Percentiles rank a stretch among this genome's conserved stretches.
Evolutionary conservation across 2,329 filamentous ascomycete species (phyloP).

Genomic region (Colletotrichum eremochloae): DNA sequence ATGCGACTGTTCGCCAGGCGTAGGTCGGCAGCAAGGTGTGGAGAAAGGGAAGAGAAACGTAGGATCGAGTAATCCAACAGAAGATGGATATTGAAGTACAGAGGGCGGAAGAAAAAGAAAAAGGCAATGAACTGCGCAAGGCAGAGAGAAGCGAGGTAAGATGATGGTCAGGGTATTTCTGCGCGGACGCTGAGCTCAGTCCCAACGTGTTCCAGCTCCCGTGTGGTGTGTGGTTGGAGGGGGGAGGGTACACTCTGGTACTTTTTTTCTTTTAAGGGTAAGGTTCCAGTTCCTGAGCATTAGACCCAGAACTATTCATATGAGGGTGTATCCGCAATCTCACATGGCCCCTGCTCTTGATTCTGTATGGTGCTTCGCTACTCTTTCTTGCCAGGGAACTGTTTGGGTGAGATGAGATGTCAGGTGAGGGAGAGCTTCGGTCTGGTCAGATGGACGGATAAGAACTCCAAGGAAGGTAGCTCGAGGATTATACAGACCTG

Average conservation of each 20-base stretch:
- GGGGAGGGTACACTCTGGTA: background rate
- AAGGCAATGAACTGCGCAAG: constrained; percentile 16
- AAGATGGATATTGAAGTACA: constrained; percentile 19
- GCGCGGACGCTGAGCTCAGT: constrained; percentile 24
- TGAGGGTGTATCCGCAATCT: constrained; percentile 37
- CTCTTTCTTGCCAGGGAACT: background rate
- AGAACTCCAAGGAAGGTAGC: constrained; percentile 10
- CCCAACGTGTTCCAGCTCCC: constrained; percentile 4
- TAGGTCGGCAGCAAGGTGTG: background rate
- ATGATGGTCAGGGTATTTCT: constrained; percentile 39
- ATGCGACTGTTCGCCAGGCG: constrained; percentile 18
- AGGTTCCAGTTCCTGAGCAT: constrained; percentile 12
- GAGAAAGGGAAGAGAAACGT: background rate
- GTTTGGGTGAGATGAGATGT: constrained; percentile 13
- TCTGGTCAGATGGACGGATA: constrained; percentile 5
- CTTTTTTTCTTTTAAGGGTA: constrained; percentile 6
- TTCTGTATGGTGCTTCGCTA: constrained; percentile 20
- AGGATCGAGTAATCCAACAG: constrained; percentile 11
- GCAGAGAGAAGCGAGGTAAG: constrained; percentile 8
- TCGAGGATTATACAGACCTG: background rate
- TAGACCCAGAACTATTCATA: constrained; percentile 5
- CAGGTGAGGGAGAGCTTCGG: constrained; percentile 13
- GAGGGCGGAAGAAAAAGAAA: constrained; percentile 19
- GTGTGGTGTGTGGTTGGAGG: background rate
- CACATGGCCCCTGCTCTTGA: constrained; percentile 36